Evolutionary conservation across 257 asterid species (phyloP), one percentile per base, ranked within the genome.

Genomic region (Verbascum thapsus): DNA sequence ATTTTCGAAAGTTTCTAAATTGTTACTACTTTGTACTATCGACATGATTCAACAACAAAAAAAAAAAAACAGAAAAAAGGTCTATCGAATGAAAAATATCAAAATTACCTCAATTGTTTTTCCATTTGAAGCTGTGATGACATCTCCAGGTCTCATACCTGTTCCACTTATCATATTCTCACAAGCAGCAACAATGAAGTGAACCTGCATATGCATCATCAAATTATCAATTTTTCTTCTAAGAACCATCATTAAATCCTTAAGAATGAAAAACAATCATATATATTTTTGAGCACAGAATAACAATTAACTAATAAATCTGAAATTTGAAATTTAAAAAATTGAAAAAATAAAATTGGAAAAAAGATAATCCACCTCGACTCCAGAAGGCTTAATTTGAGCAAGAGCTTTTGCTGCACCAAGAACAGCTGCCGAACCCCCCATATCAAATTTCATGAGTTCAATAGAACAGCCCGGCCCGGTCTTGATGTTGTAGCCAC

Each of bases 331-430:
- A 39, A 56, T 53, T 43, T 19, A 48, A 78, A 50, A 63, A 32
- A 19, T 32, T 20, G 30, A 18, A 42, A 43, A 39, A 60, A 48
- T 26, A n/a, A n/a, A n/a, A n/a, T n/a, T n/a, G n/a, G 37, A 58
- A 17, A 63, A 59, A 57, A 17, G 44, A 53, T 35, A n/a, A n/a
- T n/a, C 30, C 47, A 88, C 99, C 95, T 94, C 97, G n/a, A 90
- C 99, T 68, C 99, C 96, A 57, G 87, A 75, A 53, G 97, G 99
- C 80, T 82, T 94, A 77, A 94, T 83, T 76, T 90, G 95, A 40
- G 83, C 99, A 30, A 94, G 88, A 58, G 99, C 97, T 79, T 90
- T 90, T 40, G 99, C 99, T 17, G 99, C 97, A 59, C 99, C 99
- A 17, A 94, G 64, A 6, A 94, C 99, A 12, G 96, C 97, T 26